Base-by-base conservation (phyloP, 1,139 yeast species). In the Magnusiomyces tetraspermus region DNA sequence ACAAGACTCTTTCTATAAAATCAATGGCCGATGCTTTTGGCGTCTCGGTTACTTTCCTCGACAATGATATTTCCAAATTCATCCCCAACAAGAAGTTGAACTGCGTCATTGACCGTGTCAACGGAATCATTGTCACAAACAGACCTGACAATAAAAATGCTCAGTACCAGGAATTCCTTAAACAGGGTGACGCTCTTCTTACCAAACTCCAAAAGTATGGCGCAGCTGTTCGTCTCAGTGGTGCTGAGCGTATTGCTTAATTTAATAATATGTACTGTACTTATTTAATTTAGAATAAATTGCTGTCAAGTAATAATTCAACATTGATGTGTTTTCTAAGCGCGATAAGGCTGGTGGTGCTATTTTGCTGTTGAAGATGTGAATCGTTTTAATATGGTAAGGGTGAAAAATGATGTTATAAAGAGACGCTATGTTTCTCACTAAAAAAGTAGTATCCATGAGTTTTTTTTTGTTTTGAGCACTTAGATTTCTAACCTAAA, bases 161-260 rank as follows among this genome's bases (percentile, higher is more conserved):
- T 54, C 97, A 92, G 70, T 94, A 90, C 69, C 96, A 89, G 67
- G 72, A 76, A 59, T 76, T 94, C 63, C 84, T 94, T 63, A 88
- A 87, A 68, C 95, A 85, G 67, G 98, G 98, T 57, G 99, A 94
- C 67, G 81, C 83, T 15, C 76, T 94, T 62, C 80, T 94, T 70
- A 92, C 98, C 31, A 92, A 92, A 70, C 77, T 94, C 65, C 98
- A 94, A 67, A 92, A 90, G 70, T 92, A 92, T 64, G 96, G 96
- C 49, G 96, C 97, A 41, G 97, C 97, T 19, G 97, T 92, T 51
- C 85, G 94, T 68, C 78, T 92, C 64, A 84, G 95, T 65, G 97
- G 97, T 48, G 88, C 96, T 37, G 96, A 89, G 55, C 63, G 60
- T 8, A 30, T 30, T 30, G 33, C 33, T 30, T 30, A 30, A 13